phyloP scores from a whole-genome alignment of 106 monocot genomes.

The Narthecium ossifragum region DNA sequence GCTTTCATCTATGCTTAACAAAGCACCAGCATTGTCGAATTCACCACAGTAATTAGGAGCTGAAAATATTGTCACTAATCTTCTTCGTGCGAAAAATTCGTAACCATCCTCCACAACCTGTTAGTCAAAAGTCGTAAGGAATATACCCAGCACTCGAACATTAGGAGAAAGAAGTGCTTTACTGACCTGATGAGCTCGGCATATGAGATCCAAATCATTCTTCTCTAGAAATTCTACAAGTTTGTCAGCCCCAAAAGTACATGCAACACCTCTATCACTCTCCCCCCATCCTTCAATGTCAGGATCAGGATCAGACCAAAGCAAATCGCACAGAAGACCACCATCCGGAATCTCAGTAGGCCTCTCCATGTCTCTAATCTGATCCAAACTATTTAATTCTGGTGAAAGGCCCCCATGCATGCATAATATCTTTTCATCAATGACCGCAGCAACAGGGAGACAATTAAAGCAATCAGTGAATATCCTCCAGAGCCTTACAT shows the following conservation, averaged over 20 bases:
- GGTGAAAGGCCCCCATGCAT: constrained; percentile 78
- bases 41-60: constrained; percentile 81
- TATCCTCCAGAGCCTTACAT: constrained; percentile 71
- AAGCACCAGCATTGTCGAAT: constrained; percentile 68
- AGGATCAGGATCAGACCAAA: constrained; percentile 68
- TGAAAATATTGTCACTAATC: constrained; percentile 74
- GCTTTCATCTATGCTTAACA: constrained; percentile 52
- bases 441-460: constrained; percentile 56
- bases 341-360: constrained; percentile 61
- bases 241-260: constrained; percentile 69
- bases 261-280: constrained; percentile 68
- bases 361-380: constrained; percentile 43
- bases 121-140: not conserved
- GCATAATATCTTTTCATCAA: constrained; percentile 60
- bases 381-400: constrained; percentile 40
- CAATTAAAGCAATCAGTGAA: constrained; percentile 77
- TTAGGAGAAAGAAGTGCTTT: not conserved
- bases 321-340: constrained; percentile 66
- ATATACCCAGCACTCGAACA: not conserved
- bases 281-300: constrained; percentile 47
- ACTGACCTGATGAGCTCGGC: constrained; percentile 68
- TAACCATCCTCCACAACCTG: constrained; percentile 78
- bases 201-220: constrained; percentile 59
- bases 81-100: constrained; percentile 60
- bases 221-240: constrained; percentile 57